These are phyloP conservation scores for Leptographium lundbergii DNA, from an alignment of 2,329 filamentous ascomycete species.

Conservation along the genomic window DNA sequence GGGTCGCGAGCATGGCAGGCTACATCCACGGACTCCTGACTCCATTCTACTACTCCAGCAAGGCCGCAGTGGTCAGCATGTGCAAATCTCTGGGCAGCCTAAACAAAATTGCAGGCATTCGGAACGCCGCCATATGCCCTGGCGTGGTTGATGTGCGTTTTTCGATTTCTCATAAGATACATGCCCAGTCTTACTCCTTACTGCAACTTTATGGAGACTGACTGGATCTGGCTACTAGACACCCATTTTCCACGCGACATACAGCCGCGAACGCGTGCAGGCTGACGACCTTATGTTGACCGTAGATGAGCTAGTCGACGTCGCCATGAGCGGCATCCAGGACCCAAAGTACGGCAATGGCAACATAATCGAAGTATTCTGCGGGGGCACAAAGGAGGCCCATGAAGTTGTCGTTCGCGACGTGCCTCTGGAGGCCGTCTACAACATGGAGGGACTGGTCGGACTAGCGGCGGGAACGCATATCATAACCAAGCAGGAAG, in stretches of 20 bases:
- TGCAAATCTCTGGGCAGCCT: slow-evolving; percentile 25
- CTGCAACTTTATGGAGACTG: neutral
- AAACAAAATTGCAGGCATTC: slow-evolving; percentile 20
- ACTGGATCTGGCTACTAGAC: neutral
- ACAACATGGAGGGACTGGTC: neutral
- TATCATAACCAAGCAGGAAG: neutral
- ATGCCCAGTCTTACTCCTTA: neutral
- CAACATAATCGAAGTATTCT: neutral
- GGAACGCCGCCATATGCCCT: slow-evolving; percentile 9
- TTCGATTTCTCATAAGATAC: too few species aligned
- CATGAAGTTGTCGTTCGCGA: neutral
- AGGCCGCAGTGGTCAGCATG: slow-evolving; percentile 26
- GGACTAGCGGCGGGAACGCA: neutral
- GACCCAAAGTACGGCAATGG: neutral
- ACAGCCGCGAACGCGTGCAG: neutral
- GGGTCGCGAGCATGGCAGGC: slow-evolving; percentile 25
- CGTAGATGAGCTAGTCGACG: neutral
- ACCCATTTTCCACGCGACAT: slow-evolving; percentile 1
- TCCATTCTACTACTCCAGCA: slow-evolving; percentile 27
- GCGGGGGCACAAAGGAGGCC: neutral
- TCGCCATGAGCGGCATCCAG: neutral
- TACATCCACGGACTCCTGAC: slow-evolving; percentile 21
- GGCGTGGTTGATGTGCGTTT: neutral
- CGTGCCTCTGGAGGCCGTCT: neutral
- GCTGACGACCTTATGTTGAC: neutral